Percentiles rank a stretch among this genome's conserved stretches.
phyloP scores from a whole-genome alignment of 2,329 filamentous ascomycete species.

The Alternaria postmessia region DNA sequence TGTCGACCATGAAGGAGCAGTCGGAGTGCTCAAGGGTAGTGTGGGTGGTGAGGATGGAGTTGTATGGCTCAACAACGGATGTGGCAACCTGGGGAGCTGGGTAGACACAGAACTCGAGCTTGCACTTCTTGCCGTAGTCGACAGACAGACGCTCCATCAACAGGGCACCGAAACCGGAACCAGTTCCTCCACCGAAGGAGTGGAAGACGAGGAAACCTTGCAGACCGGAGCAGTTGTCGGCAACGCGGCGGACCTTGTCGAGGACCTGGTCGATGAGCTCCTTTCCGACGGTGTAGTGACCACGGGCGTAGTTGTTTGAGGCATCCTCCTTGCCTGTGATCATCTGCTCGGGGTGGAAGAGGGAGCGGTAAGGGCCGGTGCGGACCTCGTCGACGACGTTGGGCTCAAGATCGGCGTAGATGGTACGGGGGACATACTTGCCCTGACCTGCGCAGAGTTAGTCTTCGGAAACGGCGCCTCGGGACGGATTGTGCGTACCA shows the following conservation, averaged over 20 bases:
- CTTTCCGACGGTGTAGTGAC: conserved; percentile 99
- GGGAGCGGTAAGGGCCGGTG: conserved; percentile 92
- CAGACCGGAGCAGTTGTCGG: conserved; percentile 94
- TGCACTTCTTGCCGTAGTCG: conserved; percentile 99
- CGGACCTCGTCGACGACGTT: conserved; percentile 99
- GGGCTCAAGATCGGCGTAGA: conserved; percentile 99
- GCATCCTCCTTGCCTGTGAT: conserved; percentile 99
- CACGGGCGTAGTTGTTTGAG: conserved; percentile 99
- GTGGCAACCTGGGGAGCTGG: conserved; percentile 96
- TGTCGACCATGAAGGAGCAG: conserved; percentile 99
- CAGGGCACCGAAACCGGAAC: conserved; percentile 97
- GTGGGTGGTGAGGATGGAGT: conserved; percentile 98
- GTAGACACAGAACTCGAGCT: conserved; percentile 99
- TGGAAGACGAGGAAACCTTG: conserved; percentile 99
- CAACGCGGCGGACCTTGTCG: conserved; percentile 96
- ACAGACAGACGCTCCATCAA: conserved; percentile 99
- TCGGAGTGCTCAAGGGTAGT: conserved; percentile 99
- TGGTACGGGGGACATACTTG: conserved; percentile 98
- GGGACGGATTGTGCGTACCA: conserved; percentile 66
- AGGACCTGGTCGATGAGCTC: conserved; percentile 98
- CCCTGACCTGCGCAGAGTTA: conserved; percentile 75
- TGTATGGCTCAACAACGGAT: conserved; percentile 99
- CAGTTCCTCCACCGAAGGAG: conserved; percentile 98
- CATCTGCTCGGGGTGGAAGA: conserved; percentile 99
- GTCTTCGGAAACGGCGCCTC: conserved; percentile 22